A percentile compares a stretch with the other conserved stretches of the same genome.
Conservation (phyloP, 345 rosid genomes). For the Brassica carinata region DNA sequence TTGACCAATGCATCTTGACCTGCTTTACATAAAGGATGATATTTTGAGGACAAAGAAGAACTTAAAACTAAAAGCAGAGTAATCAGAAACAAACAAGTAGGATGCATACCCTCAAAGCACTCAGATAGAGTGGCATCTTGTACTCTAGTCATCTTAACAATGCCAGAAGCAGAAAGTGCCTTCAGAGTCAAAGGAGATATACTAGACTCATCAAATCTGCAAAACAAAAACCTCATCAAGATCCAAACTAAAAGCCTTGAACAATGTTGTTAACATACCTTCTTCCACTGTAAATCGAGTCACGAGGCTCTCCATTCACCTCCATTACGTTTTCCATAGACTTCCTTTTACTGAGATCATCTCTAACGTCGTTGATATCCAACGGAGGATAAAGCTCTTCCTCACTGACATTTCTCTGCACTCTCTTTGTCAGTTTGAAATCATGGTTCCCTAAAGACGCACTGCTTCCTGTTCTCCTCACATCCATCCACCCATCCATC, state of each 20-base stretch:
- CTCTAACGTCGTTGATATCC: slow-evolving; percentile 62
- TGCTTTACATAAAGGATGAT: slow-evolving; percentile 43
- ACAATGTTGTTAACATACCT: slow-evolving; percentile 40
- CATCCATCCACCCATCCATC: slow-evolving; percentile 50
- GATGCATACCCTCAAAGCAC: slow-evolving; percentile 67
- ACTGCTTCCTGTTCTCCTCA: slow-evolving; percentile 62
- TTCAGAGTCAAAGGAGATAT: slow-evolving; percentile 80
- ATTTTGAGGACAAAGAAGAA: slow-evolving; percentile 7
- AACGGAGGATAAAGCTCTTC: slow-evolving; percentile 55
- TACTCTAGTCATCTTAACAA: slow-evolving; percentile 81
- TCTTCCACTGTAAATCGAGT: slow-evolving; percentile 60
- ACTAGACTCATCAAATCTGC: slow-evolving; percentile 79
- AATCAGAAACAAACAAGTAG: neutral
- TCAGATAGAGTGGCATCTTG: slow-evolving; percentile 80
- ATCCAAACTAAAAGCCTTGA: slow-evolving; percentile 10
- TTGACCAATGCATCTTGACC: slow-evolving; percentile 90
- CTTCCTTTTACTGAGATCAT: slow-evolving; percentile 55
- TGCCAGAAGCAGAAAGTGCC: slow-evolving; percentile 79
- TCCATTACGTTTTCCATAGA: slow-evolving; percentile 43
- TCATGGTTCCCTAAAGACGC: slow-evolving; percentile 80
- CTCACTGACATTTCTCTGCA: slow-evolving; percentile 56
- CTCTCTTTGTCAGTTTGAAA: slow-evolving; percentile 65
- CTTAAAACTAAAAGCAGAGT: neutral
- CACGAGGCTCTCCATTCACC: slow-evolving; percentile 39
- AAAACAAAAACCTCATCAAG: slow-evolving; percentile 22